Percentiles rank a stretch among this genome's conserved stretches.
phyloP scores from a whole-genome alignment of 2,329 filamentous ascomycete genomes.

The Dactylellina leptospora region DNA sequence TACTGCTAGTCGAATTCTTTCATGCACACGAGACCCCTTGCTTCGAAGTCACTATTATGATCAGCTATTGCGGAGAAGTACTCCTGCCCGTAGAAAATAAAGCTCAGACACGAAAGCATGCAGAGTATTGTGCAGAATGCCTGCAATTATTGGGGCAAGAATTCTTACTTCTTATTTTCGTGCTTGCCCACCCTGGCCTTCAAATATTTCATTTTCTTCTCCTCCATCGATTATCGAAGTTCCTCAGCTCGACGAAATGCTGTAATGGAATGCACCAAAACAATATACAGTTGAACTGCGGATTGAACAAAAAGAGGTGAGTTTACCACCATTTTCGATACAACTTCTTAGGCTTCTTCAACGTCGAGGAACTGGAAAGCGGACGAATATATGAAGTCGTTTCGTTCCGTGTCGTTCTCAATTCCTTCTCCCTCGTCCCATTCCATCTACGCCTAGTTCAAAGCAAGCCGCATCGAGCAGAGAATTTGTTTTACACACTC shows the following conservation, averaged over 20 bases:
- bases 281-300: conserved; percentile 46
- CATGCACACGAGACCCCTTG: conserved; percentile 49
- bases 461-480: conserved; percentile 53
- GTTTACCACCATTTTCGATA: conserved; percentile 41
- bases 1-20: conserved; percentile 51
- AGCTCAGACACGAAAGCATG: conserved; percentile 54
- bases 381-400: conserved; percentile 51
- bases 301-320: conserved; percentile 44
- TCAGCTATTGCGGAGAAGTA: conserved; percentile 46
- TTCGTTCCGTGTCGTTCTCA: conserved; percentile 49
- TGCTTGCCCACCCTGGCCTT: conserved; percentile 49
- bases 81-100: conserved; percentile 47
- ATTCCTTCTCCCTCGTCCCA: conserved; percentile 51
- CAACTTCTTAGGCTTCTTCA: conserved; percentile 26
- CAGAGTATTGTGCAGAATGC: conserved; percentile 54
- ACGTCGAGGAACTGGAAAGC: conserved; percentile 19
- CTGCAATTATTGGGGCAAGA: conserved; percentile 38
- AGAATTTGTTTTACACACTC: conserved; percentile 53
- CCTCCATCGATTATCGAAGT: conserved; percentile 53
- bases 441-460: conserved; percentile 53
- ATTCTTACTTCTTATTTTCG: conserved; percentile 53
- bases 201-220: conserved; percentile 53
- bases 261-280: conserved; percentile 53
- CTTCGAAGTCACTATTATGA: conserved; percentile 49
- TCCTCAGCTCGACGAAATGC: conserved; percentile 53